phyloP scores from a whole-genome alignment of 2,329 filamentous ascomycete genomes.

The Graphilbum ipis-grandicollis region DNA sequence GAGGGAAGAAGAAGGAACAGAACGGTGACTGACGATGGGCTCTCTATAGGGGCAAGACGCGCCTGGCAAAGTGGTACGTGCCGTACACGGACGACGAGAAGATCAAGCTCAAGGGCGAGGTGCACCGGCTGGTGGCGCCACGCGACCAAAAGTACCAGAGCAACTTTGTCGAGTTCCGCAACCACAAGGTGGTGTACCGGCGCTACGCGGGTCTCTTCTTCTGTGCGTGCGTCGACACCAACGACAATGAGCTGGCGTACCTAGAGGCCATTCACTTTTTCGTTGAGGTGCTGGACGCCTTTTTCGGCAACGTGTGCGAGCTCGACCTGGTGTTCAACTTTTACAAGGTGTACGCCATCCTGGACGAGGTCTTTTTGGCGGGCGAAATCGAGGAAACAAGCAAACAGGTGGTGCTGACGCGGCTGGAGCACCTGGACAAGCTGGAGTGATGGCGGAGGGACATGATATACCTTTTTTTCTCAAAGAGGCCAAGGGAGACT shows the following conservation, averaged over 20 bases:
- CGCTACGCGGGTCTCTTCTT: conserved; percentile 97
- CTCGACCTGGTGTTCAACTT: conserved; percentile 77
- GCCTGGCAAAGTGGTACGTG: conserved; percentile 96
- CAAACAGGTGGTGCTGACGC: conserved; percentile 90
- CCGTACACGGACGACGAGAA: conserved; percentile 98
- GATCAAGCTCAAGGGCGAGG: conserved; percentile 96
- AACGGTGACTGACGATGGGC: too few relatives aligned
- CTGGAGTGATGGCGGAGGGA: conserved; percentile 64
- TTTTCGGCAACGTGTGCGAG: conserved; percentile 98
- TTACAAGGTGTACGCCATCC: conserved; percentile 87
- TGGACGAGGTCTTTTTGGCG: conserved; percentile 94
- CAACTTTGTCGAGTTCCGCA: conserved; percentile 94
- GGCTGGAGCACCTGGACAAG: conserved; percentile 91
- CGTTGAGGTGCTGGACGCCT: conserved; percentile 93
- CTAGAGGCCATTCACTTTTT: conserved; percentile 99
- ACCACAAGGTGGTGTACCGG: conserved; percentile 93
- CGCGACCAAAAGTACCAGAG: conserved; percentile 99
- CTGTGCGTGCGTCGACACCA: conserved; percentile 96
- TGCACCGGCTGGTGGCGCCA: conserved; percentile 92
- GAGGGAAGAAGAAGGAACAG: too few relatives aligned
- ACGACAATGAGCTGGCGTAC: conserved; percentile 95
- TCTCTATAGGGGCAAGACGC: conserved; percentile 71
- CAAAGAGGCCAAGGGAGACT: too few relatives aligned
- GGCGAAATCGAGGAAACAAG: conserved; percentile 98
- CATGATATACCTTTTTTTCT: too few relatives aligned